Percentiles rank a stretch among this genome's conserved stretches.
phyloP scores from a whole-genome alignment of 306 rosid genomes.

The Quercus rubra region DNA sequence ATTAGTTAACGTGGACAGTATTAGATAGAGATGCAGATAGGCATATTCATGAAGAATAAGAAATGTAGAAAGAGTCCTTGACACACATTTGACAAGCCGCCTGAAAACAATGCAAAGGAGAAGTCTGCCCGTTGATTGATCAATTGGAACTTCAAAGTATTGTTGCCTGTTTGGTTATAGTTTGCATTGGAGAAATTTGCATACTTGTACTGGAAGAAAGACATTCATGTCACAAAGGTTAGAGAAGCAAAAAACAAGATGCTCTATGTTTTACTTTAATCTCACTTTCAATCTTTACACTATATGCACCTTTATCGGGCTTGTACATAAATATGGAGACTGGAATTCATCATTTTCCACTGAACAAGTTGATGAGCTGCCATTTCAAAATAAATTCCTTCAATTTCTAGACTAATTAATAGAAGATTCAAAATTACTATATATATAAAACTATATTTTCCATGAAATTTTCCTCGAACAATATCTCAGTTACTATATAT shows the following conservation, averaged over 20 bases:
- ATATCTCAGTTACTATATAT: too few species aligned
- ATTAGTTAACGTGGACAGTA: too few species aligned
- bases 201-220: constrained; percentile 54
- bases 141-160: constrained; percentile 51
- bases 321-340: constrained; percentile 66
- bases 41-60: too few species aligned
- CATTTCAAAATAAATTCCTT: constrained; percentile 3
- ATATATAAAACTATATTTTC: too few species aligned
- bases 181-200: constrained; percentile 42
- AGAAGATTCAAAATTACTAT: too few species aligned
- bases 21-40: too few species aligned
- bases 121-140: background rate
- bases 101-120: too few species aligned
- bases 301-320: constrained; percentile 65
- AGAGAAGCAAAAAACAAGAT: background rate
- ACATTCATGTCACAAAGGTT: constrained; percentile 11
- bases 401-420: background rate
- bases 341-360: constrained; percentile 36
- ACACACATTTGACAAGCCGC: too few species aligned
- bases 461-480: too few species aligned
- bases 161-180: constrained; percentile 56
- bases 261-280: background rate
- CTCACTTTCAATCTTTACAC: background rate
- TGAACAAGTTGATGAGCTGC: constrained; percentile 67
- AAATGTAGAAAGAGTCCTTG: too few species aligned